Evolutionary conservation across 106 monocot species (phyloP), one percentile per base, ranked within the genome.

Genomic region (Cymbidium sinense): DNA sequence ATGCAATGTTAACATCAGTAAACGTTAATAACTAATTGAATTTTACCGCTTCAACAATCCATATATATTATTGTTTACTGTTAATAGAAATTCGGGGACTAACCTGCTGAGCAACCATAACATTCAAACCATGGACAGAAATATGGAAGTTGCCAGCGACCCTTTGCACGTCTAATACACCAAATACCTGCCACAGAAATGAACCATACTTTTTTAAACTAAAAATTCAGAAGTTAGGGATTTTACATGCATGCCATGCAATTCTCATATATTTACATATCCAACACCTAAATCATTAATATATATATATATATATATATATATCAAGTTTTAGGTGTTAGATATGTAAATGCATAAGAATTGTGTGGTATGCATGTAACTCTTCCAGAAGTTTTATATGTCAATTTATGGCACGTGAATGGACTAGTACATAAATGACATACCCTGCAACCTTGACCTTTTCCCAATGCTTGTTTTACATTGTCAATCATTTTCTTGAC

Each of bases 101-200:
- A 73, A 98, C 98, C 94, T 94, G 88, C 70, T 98, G 88, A 58
- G 98, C 98, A 75, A 92, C 94, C 92, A 91, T 89, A 78, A 90
- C 83, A 76, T 89, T 98, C 67, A 98, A 85, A 20, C 98, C 98
- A 86, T 98, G 98, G 54, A 98, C 86, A 28, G 98, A 98, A 11
- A 98, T 80, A 79, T 98, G 98, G 73, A 98, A 98, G 77, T 98
- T 98, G 17, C 98, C 98, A 86, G 98, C 98, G 74, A 98, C 94
- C 76, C 98, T 92, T 65, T 98, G 98, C 55, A 98, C 98, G 85
- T 98, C 94, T 81, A 98, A 75, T 52, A 94, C 84, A 25, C 98
- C 98, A 90, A 85, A 98, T 15, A 98, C 86, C 98, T 98, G 85
- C 77, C 51, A 80, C 28, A 39, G 31, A 71, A 71, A 35, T 21